phyloP scores from a whole-genome alignment of 371 early-diverging fungal genomes.

The Rhizopus sp. region DNA sequence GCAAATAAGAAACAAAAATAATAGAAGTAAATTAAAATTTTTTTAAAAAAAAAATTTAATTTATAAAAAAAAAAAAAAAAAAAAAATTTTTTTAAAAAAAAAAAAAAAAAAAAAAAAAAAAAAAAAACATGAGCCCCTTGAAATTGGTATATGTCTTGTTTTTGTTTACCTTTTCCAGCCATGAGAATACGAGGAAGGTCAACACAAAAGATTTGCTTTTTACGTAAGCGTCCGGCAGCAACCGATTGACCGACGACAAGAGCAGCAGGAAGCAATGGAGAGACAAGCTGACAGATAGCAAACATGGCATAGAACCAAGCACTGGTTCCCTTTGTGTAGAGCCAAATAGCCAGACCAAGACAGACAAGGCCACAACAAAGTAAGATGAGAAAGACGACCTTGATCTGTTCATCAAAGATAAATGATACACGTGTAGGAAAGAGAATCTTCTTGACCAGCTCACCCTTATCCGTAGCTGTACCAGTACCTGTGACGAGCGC shows the following conservation, averaged over 20 bases:
- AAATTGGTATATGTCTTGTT: background rate
- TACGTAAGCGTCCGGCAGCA: conserved; percentile 69
- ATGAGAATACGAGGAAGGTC: conserved; percentile 83
- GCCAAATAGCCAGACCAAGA: conserved; percentile 56
- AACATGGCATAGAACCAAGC: conserved; percentile 72
- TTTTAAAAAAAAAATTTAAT: too few relatives aligned
- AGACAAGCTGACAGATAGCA: conserved; percentile 71
- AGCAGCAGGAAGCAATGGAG: conserved; percentile 64
- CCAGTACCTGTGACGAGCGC: conserved; percentile 76
- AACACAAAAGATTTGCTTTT: conserved; percentile 71
- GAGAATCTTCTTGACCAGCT: conserved; percentile 74
- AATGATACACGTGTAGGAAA: conserved; percentile 66
- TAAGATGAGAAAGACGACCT: conserved; percentile 64
- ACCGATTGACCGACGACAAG: conserved; percentile 78
- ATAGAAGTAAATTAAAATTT: too few relatives aligned
- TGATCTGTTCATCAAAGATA: conserved; percentile 70
- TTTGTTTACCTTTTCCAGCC: conserved; percentile 71
- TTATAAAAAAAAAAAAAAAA: conserved; percentile 16
- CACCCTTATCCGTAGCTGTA: conserved; percentile 74
- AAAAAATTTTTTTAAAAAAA: background rate
- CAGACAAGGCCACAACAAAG: conserved; percentile 58
- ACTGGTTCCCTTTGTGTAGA: conserved; percentile 45
- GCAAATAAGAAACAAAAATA: conserved; percentile 22
- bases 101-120: background rate
- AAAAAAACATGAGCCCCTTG: too few relatives aligned